phyloP scores from a whole-genome alignment of 2,329 filamentous ascomycete species.

The Fusarium multiceps region DNA sequence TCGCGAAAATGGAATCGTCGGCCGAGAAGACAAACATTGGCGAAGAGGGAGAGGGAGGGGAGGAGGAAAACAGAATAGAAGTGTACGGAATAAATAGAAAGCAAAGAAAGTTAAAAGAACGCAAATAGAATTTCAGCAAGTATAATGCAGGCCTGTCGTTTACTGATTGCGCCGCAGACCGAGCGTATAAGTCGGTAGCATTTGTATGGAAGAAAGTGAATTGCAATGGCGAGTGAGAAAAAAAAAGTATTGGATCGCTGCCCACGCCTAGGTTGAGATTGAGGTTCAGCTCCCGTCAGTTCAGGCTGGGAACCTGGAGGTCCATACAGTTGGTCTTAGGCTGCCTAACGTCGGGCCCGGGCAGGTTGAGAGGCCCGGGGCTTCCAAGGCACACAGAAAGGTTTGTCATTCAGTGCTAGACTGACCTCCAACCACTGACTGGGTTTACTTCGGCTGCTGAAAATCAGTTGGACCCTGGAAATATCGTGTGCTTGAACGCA shows the following conservation, averaged over 20 bases:
- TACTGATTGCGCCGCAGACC: slow-evolving; percentile 30
- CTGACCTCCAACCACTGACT: background rate
- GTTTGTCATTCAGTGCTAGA: background rate
- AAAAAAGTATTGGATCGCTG: slow-evolving; percentile 10
- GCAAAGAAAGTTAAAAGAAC: slow-evolving; percentile 13
- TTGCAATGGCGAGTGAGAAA: slow-evolving; percentile 11
- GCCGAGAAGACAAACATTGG: slow-evolving; percentile 53
- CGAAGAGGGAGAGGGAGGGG: slow-evolving; percentile 37
- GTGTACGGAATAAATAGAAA: slow-evolving; percentile 3
- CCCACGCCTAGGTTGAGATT: background rate
- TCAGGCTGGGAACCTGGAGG: slow-evolving; percentile 2
- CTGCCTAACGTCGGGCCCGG: background rate
- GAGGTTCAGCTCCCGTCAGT: slow-evolving; percentile 3
- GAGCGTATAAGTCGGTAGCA: slow-evolving; percentile 6
- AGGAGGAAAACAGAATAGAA: background rate
- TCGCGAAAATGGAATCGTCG: slow-evolving; percentile 52
- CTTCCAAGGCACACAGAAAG: slow-evolving; percentile 12
- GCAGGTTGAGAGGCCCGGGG: background rate
- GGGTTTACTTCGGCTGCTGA: slow-evolving; percentile 35
- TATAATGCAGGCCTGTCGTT: slow-evolving; percentile 17
- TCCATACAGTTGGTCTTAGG: background rate
- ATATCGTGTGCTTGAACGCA: slow-evolving; percentile 17
- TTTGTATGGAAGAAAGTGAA: slow-evolving; percentile 1
- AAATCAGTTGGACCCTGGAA: slow-evolving; percentile 29
- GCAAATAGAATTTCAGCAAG: slow-evolving; percentile 13